Evolutionary conservation across 2,329 filamentous ascomycete species (phyloP).

Genomic region (Huntiella decipiens): DNA sequence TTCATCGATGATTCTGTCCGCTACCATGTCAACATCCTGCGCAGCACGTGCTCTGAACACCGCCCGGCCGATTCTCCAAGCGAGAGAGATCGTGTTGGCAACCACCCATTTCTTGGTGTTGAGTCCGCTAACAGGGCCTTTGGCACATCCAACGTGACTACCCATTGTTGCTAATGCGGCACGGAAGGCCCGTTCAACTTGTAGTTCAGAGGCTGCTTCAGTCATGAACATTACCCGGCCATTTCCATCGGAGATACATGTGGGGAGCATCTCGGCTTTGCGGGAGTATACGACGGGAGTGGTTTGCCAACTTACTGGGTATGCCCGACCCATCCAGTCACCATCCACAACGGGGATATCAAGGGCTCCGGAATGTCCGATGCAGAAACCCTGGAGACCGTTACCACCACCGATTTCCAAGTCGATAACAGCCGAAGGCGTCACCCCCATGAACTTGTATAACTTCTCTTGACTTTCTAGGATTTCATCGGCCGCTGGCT

Average conservation of each 20-base stretch:
- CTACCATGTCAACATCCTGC: slow-evolving; percentile 31
- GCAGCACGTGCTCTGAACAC: slow-evolving; percentile 5
- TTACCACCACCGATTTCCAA: slow-evolving; percentile 51
- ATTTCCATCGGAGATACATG: slow-evolving; percentile 31
- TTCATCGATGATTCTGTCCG: slow-evolving; percentile 38
- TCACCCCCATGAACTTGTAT: slow-evolving; percentile 27
- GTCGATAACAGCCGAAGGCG: slow-evolving; percentile 35
- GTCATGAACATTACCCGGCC: slow-evolving; percentile 32
- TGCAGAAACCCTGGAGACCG: slow-evolving; percentile 37
- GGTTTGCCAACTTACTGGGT: slow-evolving; percentile 36
- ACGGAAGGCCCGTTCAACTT: slow-evolving; percentile 30
- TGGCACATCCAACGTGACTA: slow-evolving; percentile 29
- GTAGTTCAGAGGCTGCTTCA: slow-evolving; percentile 25
- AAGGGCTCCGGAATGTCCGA: slow-evolving; percentile 34
- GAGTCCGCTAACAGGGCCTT: slow-evolving; percentile 28
- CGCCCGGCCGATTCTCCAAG: slow-evolving; percentile 39
- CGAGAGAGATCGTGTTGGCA: slow-evolving; percentile 32
- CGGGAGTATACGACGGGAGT: slow-evolving; percentile 33
- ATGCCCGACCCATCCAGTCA: slow-evolving; percentile 38
- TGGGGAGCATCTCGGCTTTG: slow-evolving; percentile 25
- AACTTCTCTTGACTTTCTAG: slow-evolving; percentile 31
- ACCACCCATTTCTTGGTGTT: slow-evolving; percentile 33
- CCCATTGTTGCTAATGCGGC: slow-evolving; percentile 37
- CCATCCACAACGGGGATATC: slow-evolving; percentile 32
- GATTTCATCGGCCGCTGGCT: slow-evolving; percentile 37